Base-by-base conservation (phyloP, 2,329 filamentous ascomycete genomes). In the Fragosphaeria purpurea region DNA sequence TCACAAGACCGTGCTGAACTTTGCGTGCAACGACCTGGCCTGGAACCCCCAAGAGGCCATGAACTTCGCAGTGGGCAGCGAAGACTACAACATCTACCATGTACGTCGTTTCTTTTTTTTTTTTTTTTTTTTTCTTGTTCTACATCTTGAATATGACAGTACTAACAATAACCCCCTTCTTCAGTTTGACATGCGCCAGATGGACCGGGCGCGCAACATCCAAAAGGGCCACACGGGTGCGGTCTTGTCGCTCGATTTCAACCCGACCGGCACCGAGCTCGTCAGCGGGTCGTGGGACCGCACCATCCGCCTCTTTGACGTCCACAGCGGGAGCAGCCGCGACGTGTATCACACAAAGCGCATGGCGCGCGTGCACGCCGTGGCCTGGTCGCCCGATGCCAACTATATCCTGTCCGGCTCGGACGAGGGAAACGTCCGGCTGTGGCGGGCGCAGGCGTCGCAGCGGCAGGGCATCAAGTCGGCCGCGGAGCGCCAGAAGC, bases 271-370 rank as follows among this genome's bases (percentile, higher is more conserved):
- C 53, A 86, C 96, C 65, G 90, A 96, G 65, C 79, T 98, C 44
- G 88, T 97, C 22, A 88, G 85, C 11, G 93, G 88, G 5, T 89
- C 85, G 1, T 94, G 93, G 69, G 88, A 94, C 63, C 82, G 89
- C 55, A 95, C 88, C 5, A 75, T 98, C 48, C 82, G 93, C 47
- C 72, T 97, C 46, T 97, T 89, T 86, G 81, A 81, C 63, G 79
- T 86, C 51, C 79, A 83, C 57, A 74, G 83, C 55, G 91, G 91
- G 31, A 88, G 93, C 67, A 90, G 86, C 11, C 79, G 90, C 59
- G 93, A 98, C 63, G 82, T 96, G 46, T 98, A 97, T 69, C 90
- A 97, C 72, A 97, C 93, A 13, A 95, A 96, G 70, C 83, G 93
- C 56, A 96, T 96, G 91, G 91, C 97, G 72, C 80, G 91, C 59